Evolutionary conservation across 1,139 yeast genomes (phyloP), one percentile per base, ranked within the genome.

Genomic region (Blastobotrys indianensis): DNA sequence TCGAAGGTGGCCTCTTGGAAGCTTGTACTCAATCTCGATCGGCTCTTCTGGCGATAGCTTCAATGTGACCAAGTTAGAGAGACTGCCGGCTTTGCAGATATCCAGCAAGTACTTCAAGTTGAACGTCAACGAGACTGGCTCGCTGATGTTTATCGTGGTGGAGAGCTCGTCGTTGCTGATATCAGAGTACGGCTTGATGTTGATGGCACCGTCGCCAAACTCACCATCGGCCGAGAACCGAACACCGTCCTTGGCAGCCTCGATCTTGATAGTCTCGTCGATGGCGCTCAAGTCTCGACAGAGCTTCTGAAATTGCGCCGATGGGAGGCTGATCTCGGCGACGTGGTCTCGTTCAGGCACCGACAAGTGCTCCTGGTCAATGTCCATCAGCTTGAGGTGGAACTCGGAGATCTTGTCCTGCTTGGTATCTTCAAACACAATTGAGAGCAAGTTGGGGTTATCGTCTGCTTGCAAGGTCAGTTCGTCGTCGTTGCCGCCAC

Each of bases 321-420:
- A 75, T 50, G 97, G 96, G 86, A 92, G 79, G 52, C 85, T 80
- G 57, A 92, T 76, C 53, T 85, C 82, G 43, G 94, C 80, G 62
- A 86, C 94, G 66, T 85, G 85, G 54, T 87, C 95, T 79, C 88
- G 82, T 58, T 88, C 97, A 58, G 94, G 98, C 64, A 92, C 86
- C 60, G 86, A 83, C 62, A 92, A 78, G 70, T 86, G 87, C 63
- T 92, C 97, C 53, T 95, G 86, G 65, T 92, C 98, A 59, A 92
- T 87, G 63, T 92, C 95, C 96, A 92, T 88, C 65, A 92, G 77
- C 67, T 90, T 88, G 64, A 94, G 76, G 48, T 85, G 79, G 69
- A 86, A 92, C 71, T 92, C 97, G 54, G 95, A 84, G 54, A 92
- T 85, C 64, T 95, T 79, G 63, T 90, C 97, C 68, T 80, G 86